phyloP scores from a whole-genome alignment of 1,139 yeast species.

The Hanseniaspora gamundiae region DNA sequence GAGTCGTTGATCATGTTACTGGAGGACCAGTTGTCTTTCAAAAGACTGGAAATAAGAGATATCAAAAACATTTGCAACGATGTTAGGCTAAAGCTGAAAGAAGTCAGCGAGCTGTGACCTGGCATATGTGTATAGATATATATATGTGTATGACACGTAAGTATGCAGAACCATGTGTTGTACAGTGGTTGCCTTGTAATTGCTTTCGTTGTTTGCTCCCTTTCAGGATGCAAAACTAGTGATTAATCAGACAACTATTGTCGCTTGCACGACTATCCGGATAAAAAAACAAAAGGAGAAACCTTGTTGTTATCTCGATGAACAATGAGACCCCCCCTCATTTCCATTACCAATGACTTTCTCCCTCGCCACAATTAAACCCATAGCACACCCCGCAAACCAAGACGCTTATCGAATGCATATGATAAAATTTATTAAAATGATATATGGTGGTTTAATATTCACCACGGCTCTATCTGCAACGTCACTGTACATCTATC shows the following conservation, averaged over 20 bases:
- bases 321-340: too few species aligned
- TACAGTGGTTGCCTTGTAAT: too few species aligned
- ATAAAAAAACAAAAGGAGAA: too few species aligned
- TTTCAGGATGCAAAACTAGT: too few species aligned
- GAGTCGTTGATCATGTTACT: constrained; percentile 65
- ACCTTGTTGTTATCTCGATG: too few species aligned
- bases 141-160: background rate
- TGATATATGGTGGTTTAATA: background rate
- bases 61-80: constrained; percentile 37
- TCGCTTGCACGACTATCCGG: too few species aligned
- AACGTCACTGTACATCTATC: constrained; percentile 52
- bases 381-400: too few species aligned
- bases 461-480: constrained; percentile 1
- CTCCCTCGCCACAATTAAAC: too few species aligned
- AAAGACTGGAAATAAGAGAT: constrained; percentile 38
- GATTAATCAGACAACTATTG: too few species aligned
- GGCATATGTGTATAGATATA: background rate
- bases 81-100: constrained; percentile 31
- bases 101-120: constrained; percentile 13
- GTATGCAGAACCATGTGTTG: too few species aligned
- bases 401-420: background rate
- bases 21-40: constrained; percentile 48
- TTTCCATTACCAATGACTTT: too few species aligned
- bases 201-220: too few species aligned
- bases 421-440: background rate